phyloP scores from a whole-genome alignment of 2,329 filamentous ascomycete genomes.

The Aureobasidium pullulans region DNA sequence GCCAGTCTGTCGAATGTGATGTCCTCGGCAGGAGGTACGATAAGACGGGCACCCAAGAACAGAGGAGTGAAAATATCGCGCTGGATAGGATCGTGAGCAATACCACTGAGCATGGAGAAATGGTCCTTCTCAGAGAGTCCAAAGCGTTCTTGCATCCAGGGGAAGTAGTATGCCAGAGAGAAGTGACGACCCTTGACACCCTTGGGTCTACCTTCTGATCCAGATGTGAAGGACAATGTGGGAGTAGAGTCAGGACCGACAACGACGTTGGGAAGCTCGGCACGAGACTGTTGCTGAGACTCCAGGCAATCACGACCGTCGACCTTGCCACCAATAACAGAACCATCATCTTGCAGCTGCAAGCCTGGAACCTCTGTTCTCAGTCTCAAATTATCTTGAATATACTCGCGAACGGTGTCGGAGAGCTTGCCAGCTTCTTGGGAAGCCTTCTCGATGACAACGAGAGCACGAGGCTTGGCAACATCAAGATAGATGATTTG shows the following conservation, averaged over 20 bases:
- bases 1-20: conserved; percentile 80
- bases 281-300: conserved; percentile 44
- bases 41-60: conserved; percentile 71
- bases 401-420: conserved; percentile 56
- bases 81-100: conserved; percentile 62
- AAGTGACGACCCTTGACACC: conserved; percentile 84
- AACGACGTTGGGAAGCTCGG: conserved; percentile 58
- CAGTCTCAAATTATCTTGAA: conserved; percentile 64
- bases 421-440: conserved; percentile 59
- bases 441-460: conserved; percentile 65
- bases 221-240: conserved; percentile 57
- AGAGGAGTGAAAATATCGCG: conserved; percentile 84
- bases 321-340: conserved; percentile 59
- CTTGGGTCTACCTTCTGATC: conserved; percentile 72
- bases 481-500: conserved; percentile 81
- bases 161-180: conserved; percentile 76
- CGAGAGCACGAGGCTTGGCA: conserved; percentile 62
- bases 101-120: conserved; percentile 80
- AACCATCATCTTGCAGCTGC: conserved; percentile 62
- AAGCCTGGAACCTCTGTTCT: conserved; percentile 69
- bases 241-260: conserved; percentile 81
- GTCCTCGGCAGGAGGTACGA: conserved; percentile 73
- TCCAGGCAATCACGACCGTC: conserved; percentile 61
- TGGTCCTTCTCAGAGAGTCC: conserved; percentile 61
- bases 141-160: conserved; percentile 88